A percentile compares a stretch with the other conserved stretches of the same genome.
phyloP scores from a whole-genome alignment of 495 filamentous ascomycete species.

The Penicillium riverlandense region DNA sequence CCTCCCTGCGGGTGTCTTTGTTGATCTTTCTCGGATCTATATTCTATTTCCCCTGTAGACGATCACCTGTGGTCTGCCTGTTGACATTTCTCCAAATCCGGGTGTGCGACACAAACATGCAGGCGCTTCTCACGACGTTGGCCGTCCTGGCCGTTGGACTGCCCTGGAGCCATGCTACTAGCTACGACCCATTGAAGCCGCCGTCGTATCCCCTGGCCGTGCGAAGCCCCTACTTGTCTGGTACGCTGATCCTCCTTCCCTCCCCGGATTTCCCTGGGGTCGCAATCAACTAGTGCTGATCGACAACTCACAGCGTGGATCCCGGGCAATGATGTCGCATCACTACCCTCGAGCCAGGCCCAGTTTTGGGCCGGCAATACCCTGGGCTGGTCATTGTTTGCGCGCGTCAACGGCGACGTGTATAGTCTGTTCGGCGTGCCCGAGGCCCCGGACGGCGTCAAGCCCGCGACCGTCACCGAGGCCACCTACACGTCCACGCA shows the following conservation, averaged over 20 bases:
- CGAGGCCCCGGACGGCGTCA: conserved; percentile 8
- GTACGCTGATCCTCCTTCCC: conserved; percentile 8
- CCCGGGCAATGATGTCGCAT: conserved; percentile 25
- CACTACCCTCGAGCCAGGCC: conserved; percentile 24
- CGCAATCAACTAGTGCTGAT: background rate
- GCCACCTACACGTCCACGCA: conserved; percentile 35
- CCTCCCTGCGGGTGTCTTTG: too few species aligned
- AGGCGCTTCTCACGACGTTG: too few species aligned
- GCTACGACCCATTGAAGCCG: conserved; percentile 26
- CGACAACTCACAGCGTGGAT: conserved; percentile 30
- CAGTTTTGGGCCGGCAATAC: conserved; percentile 41
- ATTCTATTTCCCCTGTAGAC: too few species aligned
- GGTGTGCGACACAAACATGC: too few species aligned
- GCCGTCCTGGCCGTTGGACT: background rate
- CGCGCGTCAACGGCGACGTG: conserved; percentile 30
- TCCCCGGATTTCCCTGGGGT: too few species aligned
- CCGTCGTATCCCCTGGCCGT: conserved; percentile 38
- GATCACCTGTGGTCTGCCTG: too few species aligned
- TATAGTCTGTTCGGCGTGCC: conserved; percentile 40
- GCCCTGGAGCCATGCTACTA: conserved; percentile 7
- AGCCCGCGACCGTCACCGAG: conserved; percentile 22
- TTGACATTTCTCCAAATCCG: too few species aligned
- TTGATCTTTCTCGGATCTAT: too few species aligned
- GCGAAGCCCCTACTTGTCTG: conserved; percentile 32
- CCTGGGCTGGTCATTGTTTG: conserved; percentile 36